A percentile compares a stretch with the other conserved stretches of the same genome.
Evolutionary conservation across 2,329 filamentous ascomycete genomes (phyloP).

Genomic region (Sporothrix mexicana): DNA sequence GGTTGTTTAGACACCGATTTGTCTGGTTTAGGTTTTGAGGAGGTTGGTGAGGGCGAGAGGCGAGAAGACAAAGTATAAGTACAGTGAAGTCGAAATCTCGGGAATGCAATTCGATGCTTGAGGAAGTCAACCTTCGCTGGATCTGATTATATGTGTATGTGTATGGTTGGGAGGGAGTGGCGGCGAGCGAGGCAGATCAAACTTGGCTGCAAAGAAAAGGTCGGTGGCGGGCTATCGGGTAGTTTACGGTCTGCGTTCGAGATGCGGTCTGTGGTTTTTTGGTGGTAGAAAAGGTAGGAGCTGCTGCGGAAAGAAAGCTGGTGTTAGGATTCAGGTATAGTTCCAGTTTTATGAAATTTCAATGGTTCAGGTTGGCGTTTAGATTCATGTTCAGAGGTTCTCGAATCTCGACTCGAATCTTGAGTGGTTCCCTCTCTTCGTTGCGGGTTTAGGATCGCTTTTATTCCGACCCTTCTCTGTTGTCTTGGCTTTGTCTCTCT

Average conservation of each 20-base stretch:
- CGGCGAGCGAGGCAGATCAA: conserved; percentile 25
- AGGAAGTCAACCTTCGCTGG: not conserved
- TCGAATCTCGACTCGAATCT: conserved; percentile 19
- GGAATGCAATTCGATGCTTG: conserved; percentile 6
- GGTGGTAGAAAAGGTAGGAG: not conserved
- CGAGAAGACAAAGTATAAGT: not conserved
- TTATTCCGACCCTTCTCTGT: conserved; percentile 13
- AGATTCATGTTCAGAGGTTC: not conserved
- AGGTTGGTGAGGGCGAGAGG: not conserved
- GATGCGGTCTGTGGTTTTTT: not conserved
- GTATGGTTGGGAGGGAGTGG: not conserved
- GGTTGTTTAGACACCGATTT: conserved; percentile 23
- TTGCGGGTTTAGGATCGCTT: conserved; percentile 29
- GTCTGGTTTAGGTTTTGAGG: conserved; percentile 15
- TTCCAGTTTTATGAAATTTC: conserved; percentile 1
- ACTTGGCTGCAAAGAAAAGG: conserved; percentile 21
- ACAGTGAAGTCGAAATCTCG: not conserved
- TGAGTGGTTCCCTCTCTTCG: conserved; percentile 19
- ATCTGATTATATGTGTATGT: conserved; percentile 19
- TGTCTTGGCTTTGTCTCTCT: not conserved
- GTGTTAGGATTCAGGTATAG: conserved; percentile 29
- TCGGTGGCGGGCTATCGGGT: conserved; percentile 6
- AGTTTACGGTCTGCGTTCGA: conserved; percentile 26
- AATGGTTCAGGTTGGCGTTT: not conserved
- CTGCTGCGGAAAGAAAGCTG: conserved; percentile 24